These are phyloP conservation scores for Cryphonectria parasitica DNA, from an alignment of 2,329 filamentous ascomycete genomes.

Conservation along the genomic window DNA sequence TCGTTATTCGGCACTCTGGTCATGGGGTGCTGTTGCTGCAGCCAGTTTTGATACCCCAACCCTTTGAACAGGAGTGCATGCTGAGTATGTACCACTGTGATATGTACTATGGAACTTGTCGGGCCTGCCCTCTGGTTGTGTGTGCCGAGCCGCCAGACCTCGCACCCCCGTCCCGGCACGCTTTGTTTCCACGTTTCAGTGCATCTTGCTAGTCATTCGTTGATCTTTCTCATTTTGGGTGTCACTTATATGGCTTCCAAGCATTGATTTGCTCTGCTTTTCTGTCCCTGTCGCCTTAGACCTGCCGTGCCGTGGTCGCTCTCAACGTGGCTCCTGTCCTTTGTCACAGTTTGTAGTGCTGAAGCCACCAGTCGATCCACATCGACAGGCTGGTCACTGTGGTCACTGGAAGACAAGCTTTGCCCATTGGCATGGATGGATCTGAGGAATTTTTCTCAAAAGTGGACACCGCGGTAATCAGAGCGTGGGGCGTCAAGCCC, in stretches of 20 bases:
- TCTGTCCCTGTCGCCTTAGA: slow-evolving; percentile 28
- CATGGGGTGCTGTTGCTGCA: not conserved
- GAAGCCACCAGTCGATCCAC: slow-evolving; percentile 39
- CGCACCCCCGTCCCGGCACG: slow-evolving; percentile 12
- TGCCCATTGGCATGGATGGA: slow-evolving; percentile 35
- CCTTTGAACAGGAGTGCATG: not conserved
- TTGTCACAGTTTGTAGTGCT: slow-evolving; percentile 27
- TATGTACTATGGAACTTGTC: too few relatives aligned
- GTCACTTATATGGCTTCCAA: slow-evolving; percentile 9
- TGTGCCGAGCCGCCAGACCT: slow-evolving; percentile 25
- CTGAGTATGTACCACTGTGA: too few relatives aligned
- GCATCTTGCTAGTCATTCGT: slow-evolving; percentile 16
- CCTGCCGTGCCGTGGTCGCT: slow-evolving; percentile 23
- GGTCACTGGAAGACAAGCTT: slow-evolving; percentile 41
- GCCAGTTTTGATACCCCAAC: not conserved
- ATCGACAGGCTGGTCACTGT: slow-evolving; percentile 43
- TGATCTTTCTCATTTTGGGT: slow-evolving; percentile 7
- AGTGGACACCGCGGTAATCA: slow-evolving; percentile 28
- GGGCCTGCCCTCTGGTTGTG: not conserved
- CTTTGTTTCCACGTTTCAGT: slow-evolving; percentile 15
- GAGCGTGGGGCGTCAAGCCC: slow-evolving; percentile 23
- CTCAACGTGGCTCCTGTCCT: slow-evolving; percentile 46
- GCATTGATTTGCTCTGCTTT: slow-evolving; percentile 31
- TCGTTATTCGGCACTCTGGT: not conserved
- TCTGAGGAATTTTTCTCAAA: slow-evolving; percentile 26